Evolutionary conservation across 2,329 filamentous ascomycete genomes (phyloP).

Genomic region (Onygena corvina): DNA sequence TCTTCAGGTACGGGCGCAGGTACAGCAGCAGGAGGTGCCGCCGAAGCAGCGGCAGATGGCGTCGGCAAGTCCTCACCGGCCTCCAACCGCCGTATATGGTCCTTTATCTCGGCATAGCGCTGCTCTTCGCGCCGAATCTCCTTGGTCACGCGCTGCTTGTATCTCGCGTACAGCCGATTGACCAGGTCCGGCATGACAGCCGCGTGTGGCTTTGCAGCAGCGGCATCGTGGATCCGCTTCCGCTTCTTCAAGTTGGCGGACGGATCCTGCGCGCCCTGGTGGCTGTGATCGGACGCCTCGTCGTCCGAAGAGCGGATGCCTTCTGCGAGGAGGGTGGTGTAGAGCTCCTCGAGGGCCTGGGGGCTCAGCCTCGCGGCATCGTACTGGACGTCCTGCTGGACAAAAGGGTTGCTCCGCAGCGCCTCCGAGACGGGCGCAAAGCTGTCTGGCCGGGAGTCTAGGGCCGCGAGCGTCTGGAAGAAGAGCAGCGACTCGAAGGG

Average conservation of each 20-base stretch:
- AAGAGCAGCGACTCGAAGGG: conserved; percentile 75
- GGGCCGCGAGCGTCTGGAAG: conserved; percentile 62
- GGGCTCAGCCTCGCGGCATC: conserved; percentile 63
- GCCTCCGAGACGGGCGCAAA: conserved; percentile 63
- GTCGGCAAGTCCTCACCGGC: conserved; percentile 21
- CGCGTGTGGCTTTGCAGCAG: conserved; percentile 53
- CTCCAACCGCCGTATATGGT: conserved; percentile 58
- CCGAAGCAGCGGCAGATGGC: not conserved
- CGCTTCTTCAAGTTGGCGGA: conserved; percentile 53
- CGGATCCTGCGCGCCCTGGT: conserved; percentile 34
- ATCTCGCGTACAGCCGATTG: conserved; percentile 61
- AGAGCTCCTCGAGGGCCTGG: conserved; percentile 67
- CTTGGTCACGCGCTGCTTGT: conserved; percentile 55
- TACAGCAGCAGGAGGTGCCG: not conserved
- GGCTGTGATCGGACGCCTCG: conserved; percentile 1
- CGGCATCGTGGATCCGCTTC: conserved; percentile 56
- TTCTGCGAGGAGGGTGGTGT: conserved; percentile 55
- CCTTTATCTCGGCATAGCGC: conserved; percentile 49
- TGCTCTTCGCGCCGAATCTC: conserved; percentile 65
- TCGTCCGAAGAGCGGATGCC: conserved; percentile 5
- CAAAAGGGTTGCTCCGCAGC: conserved; percentile 59
- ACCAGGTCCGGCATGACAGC: conserved; percentile 60
- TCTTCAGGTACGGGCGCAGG: not conserved
- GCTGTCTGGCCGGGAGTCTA: conserved; percentile 52
- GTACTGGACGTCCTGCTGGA: conserved; percentile 59